Percentiles rank a stretch among this genome's conserved stretches.
phyloP scores from a whole-genome alignment of 495 filamentous ascomycete genomes.

The Cercophora samala region DNA sequence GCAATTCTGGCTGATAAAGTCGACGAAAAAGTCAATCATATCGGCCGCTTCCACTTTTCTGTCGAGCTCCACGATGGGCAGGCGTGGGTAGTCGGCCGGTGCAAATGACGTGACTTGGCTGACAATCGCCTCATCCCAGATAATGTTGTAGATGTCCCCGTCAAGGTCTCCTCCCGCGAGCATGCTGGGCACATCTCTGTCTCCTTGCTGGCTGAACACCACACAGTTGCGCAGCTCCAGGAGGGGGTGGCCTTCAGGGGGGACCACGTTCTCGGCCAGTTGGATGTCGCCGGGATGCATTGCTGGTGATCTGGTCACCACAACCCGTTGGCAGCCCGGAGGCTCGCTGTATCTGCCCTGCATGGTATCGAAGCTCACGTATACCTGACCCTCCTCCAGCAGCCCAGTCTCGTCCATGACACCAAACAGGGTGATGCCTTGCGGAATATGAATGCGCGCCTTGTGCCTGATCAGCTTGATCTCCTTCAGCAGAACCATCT shows the following conservation, averaged over 20 bases:
- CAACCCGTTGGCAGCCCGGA: constrained; percentile 24
- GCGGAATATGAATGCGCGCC: constrained; percentile 63
- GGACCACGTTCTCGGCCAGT: constrained; percentile 47
- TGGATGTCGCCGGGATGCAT: constrained; percentile 81
- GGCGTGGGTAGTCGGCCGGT: constrained; percentile 66
- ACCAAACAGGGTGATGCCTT: constrained; percentile 72
- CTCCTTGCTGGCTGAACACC: constrained; percentile 68
- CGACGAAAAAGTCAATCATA: constrained; percentile 73
- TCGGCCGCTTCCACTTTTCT: constrained; percentile 54
- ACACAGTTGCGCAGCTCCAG: constrained; percentile 62
- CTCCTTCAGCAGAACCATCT: constrained; percentile 60
- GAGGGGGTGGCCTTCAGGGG: constrained; percentile 60
- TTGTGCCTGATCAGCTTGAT: constrained; percentile 72
- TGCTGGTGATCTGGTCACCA: constrained; percentile 71
- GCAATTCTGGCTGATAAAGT: constrained; percentile 75
- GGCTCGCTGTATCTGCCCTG: constrained; percentile 24
- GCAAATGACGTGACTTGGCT: constrained; percentile 34
- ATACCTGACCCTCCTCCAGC: constrained; percentile 65
- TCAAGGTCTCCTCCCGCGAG: constrained; percentile 81
- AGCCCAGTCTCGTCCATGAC: constrained; percentile 78
- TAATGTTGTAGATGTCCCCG: constrained; percentile 73
- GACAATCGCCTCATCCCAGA: constrained; percentile 57
- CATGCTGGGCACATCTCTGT: constrained; percentile 69
- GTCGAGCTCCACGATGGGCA: constrained; percentile 52
- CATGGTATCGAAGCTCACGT: constrained; percentile 47